Evolutionary conservation across 1,284 basidiomycete genomes (phyloP).

Genomic region (Ustilago vetiveriae): DNA sequence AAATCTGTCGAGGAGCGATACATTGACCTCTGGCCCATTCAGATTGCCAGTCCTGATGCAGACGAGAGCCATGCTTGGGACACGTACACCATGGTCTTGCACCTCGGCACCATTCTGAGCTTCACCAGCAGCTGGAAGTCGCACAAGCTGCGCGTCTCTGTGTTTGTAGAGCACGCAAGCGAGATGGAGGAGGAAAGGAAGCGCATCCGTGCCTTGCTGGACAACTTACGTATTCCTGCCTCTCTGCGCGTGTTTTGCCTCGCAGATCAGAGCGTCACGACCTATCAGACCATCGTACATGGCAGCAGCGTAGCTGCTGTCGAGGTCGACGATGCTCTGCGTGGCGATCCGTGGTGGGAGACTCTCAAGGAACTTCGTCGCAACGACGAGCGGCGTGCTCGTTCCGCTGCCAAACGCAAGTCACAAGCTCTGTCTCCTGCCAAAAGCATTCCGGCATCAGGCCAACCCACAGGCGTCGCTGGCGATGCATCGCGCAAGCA

Average conservation of each 20-base stretch:
- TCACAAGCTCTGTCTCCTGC: slow-evolving; percentile 42
- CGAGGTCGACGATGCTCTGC: slow-evolving; percentile 50
- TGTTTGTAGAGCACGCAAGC: slow-evolving; percentile 63
- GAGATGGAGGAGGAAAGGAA: slow-evolving; percentile 60
- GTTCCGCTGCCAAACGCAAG: slow-evolving; percentile 46
- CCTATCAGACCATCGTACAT: slow-evolving; percentile 62
- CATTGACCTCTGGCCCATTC: slow-evolving; percentile 66
- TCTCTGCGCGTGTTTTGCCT: slow-evolving; percentile 64
- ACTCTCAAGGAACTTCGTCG: slow-evolving; percentile 58
- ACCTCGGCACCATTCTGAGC: slow-evolving; percentile 65
- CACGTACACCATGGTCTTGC: slow-evolving; percentile 67
- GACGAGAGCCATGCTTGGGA: slow-evolving; percentile 63
- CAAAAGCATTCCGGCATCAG: slow-evolving; percentile 24
- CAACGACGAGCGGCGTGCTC: slow-evolving; percentile 53
- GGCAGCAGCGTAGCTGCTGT: slow-evolving; percentile 48
- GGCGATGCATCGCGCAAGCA: slow-evolving; percentile 35
- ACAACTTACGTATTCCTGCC: slow-evolving; percentile 65
- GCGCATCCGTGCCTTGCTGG: slow-evolving; percentile 60
- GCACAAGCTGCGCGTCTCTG: slow-evolving; percentile 64
- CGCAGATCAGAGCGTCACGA: slow-evolving; percentile 51
- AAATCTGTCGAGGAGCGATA: slow-evolving; percentile 41
- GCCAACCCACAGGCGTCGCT: not conserved
- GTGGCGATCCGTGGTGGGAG: slow-evolving; percentile 65
- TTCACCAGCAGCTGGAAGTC: slow-evolving; percentile 64
- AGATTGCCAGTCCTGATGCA: slow-evolving; percentile 59